Evolutionary conservation across 164 flowering plant species (phyloP).

Genomic region (Chimonanthus salicifolius): DNA sequence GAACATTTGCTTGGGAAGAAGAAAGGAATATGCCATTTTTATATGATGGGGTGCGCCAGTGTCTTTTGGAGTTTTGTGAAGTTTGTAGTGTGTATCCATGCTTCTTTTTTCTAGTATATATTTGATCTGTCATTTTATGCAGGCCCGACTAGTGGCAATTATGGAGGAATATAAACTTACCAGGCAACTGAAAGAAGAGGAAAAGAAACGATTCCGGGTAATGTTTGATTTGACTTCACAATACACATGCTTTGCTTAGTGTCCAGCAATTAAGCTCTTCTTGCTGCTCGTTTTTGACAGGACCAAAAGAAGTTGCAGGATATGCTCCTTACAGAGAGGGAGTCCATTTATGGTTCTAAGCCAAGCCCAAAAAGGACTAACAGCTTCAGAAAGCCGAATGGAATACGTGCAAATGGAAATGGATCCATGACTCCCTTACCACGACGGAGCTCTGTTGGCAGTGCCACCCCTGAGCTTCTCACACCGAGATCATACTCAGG

Average conservation of each 20-base stretch:
- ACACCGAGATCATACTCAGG: slow-evolving; percentile 82
- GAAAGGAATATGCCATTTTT: slow-evolving; percentile 54
- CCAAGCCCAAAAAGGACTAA: slow-evolving; percentile 75
- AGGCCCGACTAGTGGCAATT: slow-evolving; percentile 66
- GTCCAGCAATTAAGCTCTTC: not conserved
- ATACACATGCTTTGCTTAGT: not conserved
- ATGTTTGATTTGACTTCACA: not conserved
- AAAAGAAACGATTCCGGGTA: slow-evolving; percentile 71
- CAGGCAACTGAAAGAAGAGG: slow-evolving; percentile 77
- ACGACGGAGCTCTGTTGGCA: slow-evolving; percentile 61
- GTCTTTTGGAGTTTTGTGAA: not conserved
- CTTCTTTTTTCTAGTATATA: not conserved
- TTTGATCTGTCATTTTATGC: slow-evolving; percentile 9
- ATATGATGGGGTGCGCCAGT: slow-evolving; percentile 74
- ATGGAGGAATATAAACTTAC: slow-evolving; percentile 75
- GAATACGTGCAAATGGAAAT: slow-evolving; percentile 63
- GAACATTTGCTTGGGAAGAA: slow-evolving; percentile 75
- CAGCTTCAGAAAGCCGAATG: slow-evolving; percentile 66
- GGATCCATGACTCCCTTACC: slow-evolving; percentile 80
- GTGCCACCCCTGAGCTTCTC: slow-evolving; percentile 58
- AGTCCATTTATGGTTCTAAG: slow-evolving; percentile 84
- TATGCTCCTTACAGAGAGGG: slow-evolving; percentile 74
- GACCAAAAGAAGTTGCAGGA: slow-evolving; percentile 93
- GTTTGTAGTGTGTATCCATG: not conserved
- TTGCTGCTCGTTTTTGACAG: slow-evolving; percentile 23